Percentiles rank a stretch among this genome's conserved stretches.
phyloP scores from a whole-genome alignment of 2,329 filamentous ascomycete genomes.

The Sporothrix pallida region DNA sequence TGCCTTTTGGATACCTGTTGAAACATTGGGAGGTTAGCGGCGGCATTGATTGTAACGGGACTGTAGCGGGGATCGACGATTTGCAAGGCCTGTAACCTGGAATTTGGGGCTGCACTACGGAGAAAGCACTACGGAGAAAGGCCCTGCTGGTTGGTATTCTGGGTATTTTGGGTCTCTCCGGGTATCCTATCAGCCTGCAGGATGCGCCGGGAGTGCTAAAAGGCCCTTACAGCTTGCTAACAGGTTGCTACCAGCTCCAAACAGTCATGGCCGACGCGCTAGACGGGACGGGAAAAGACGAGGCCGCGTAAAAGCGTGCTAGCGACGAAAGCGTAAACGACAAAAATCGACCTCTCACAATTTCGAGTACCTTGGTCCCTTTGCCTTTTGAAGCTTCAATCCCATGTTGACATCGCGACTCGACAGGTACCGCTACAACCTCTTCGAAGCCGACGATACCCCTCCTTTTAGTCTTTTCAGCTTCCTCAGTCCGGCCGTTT shows the following conservation, averaged over 20 bases:
- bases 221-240: background rate
- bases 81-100: slow-evolving; percentile 2
- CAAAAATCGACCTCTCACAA: slow-evolving; percentile 10
- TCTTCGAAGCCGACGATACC: too few species aligned
- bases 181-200: background rate
- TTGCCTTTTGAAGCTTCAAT: slow-evolving; percentile 7
- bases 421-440: background rate
- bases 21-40: background rate
- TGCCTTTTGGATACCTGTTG: too few species aligned
- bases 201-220: background rate
- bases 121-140: background rate
- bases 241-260: background rate
- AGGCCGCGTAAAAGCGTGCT: slow-evolving; percentile 16
- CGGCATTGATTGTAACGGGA: background rate
- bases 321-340: background rate
- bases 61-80: background rate
- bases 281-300: slow-evolving; percentile 23
- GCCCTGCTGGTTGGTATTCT: background rate
- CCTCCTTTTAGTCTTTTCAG: too few species aligned
- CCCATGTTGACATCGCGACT: background rate
- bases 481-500: too few species aligned
- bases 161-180: background rate
- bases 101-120: background rate
- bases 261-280: slow-evolving; percentile 9
- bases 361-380: background rate